These are phyloP conservation scores for Stevia rebaudiana DNA, from an alignment of 140 eudicot genomes.

Conservation along the genomic window DNA sequence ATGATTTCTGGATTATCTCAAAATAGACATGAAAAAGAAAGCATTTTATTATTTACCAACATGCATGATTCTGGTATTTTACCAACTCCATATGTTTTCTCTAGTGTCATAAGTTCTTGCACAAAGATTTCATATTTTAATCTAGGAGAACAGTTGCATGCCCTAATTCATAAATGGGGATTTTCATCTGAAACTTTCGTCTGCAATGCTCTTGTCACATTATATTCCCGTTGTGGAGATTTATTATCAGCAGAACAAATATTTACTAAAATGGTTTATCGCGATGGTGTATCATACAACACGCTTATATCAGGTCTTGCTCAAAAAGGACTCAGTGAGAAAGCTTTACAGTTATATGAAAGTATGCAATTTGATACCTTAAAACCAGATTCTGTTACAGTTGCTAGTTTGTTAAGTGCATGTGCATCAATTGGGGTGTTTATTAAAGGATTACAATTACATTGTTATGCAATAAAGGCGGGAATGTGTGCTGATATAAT, in stretches of 20 bases:
- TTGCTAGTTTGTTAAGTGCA: conserved; percentile 70
- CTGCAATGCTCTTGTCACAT: conserved; percentile 68
- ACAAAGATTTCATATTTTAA: conserved; percentile 50
- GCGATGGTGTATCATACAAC: conserved; percentile 77
- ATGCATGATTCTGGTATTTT: conserved; percentile 57
- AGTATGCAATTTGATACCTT: conserved; percentile 61
- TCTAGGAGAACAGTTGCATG: conserved; percentile 76
- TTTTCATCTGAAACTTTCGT: conserved; percentile 59
- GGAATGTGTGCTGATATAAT: conserved; percentile 79
- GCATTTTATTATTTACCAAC: conserved; percentile 51
- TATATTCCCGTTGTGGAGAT: conserved; percentile 56
- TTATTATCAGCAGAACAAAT: conserved; percentile 53
- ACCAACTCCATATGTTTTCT: conserved; percentile 85
- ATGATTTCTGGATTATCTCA: conserved; percentile 86
- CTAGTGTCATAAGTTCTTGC: conserved; percentile 83
- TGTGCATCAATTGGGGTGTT: conserved; percentile 71
- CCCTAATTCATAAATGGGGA: conserved; percentile 66
- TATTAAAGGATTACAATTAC: conserved; percentile 68
- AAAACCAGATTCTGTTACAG: conserved; percentile 86
- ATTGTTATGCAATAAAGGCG: conserved; percentile 69
- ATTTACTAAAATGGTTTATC: conserved; percentile 48
- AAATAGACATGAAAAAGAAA: conserved; percentile 54
- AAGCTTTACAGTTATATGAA: conserved; percentile 50
- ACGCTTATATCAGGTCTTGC: conserved; percentile 87
- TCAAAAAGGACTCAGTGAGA: conserved; percentile 54